Evolutionary conservation across 2,329 filamentous ascomycete species (phyloP).

Genomic region (Chaetothyriales sp.): DNA sequence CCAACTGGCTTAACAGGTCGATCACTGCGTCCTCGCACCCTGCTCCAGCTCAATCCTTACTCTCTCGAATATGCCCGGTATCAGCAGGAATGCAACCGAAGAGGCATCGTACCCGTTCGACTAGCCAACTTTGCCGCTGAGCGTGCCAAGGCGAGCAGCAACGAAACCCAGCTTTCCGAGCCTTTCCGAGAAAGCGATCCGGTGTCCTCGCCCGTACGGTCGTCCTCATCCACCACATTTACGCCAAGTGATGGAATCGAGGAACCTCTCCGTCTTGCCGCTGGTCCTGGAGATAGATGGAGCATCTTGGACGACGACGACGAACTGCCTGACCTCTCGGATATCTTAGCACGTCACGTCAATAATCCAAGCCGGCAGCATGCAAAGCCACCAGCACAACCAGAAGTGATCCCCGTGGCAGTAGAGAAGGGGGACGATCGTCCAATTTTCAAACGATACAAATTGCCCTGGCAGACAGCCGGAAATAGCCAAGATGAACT

Average conservation of each 20-base stretch:
- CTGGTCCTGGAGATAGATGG: constrained; percentile 1
- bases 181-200: constrained; percentile 10
- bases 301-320: constrained; percentile 9
- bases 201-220: constrained; percentile 3
- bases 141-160: constrained; percentile 1
- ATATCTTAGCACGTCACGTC: constrained; percentile 3
- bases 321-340: constrained; percentile 11
- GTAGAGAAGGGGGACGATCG: not conserved
- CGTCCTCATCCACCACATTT: constrained; percentile 14
- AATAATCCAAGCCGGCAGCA: not conserved
- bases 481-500: constrained; percentile 1
- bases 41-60: constrained; percentile 37
- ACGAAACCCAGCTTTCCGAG: constrained; percentile 11
- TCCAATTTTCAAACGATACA: not conserved
- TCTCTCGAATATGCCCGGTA: constrained; percentile 34
- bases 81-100: constrained; percentile 25
- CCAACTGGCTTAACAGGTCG: not conserved
- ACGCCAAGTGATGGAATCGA: constrained; percentile 23
- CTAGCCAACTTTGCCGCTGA: constrained; percentile 6
- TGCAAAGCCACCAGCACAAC: not conserved
- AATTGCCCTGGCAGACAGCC: not conserved
- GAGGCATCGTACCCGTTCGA: constrained; percentile 32
- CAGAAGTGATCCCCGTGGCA: not conserved
- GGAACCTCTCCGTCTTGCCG: constrained; percentile 22
- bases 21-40: constrained; percentile 30